Evolutionary conservation across 257 asterid species (phyloP), one percentile per base, ranked within the genome.

Genomic region (Asclepias syriaca): DNA sequence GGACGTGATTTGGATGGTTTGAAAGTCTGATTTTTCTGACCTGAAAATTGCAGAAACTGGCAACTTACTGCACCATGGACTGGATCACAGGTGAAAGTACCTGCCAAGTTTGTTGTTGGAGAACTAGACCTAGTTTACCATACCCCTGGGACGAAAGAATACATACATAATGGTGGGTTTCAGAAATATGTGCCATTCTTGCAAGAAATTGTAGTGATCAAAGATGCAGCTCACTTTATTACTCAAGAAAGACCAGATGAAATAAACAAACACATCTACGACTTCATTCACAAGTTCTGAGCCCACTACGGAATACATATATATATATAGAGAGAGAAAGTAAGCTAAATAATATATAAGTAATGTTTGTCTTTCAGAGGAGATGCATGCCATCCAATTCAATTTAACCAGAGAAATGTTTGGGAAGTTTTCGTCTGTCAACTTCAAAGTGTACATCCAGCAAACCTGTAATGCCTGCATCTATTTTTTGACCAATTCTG

Each of bases 401-500:
- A 15, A 34, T 4, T 64, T 37, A 24, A 16, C 18, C 68, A 64
- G 50, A 64, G 50, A 50, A 32, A 32, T 16, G 16, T 8, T 68
- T 68, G 9, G 45, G 27, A 8, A 60, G 40, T 24, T 24, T 43
- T 29, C 97, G 96, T 71, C 88, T 79, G 74, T 67, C 97, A 37
- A 94, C 96, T 53, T 85, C 88, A 63, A 89, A 91, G 80, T 88
- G 90, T 69, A 91, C 70, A 67, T 89, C 97, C 79, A 88, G 14
- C 55, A 94, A 67, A 60, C 90, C 99, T 1, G 96, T 91, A 72
- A 94, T 87, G 69, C 99, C 99, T 74, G 97, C 97, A 53, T 94
- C 97, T 46, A 94, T 82, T 75, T 78, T 86, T 79, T 94, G 97
- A 39, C 99, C 99, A 56, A 86, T 80, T 81, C 83, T 86, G 24